Conservation (phyloP, 2,329 filamentous ascomycete species). For the Colletotrichum shisoi region DNA sequence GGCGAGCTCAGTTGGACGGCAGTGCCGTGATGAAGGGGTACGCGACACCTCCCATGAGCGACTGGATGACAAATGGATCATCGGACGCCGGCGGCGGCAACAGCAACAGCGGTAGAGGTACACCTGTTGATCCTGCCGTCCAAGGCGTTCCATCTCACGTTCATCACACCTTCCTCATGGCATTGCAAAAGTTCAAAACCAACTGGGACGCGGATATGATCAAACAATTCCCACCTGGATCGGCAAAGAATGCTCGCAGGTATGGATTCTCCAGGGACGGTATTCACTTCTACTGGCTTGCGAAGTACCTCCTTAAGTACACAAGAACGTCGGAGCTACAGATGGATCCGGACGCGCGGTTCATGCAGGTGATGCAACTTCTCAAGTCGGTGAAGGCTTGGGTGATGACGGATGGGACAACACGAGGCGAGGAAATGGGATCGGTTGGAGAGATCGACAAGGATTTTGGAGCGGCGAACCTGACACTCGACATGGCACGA, state of each 20-base stretch:
- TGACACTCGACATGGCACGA: slow-evolving; percentile 75
- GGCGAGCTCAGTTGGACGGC: slow-evolving; percentile 54
- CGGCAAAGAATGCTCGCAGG: slow-evolving; percentile 61
- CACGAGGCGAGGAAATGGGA: slow-evolving; percentile 71
- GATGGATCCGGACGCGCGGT: slow-evolving; percentile 65
- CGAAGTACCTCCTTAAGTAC: slow-evolving; percentile 69
- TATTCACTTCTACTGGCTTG: slow-evolving; percentile 77
- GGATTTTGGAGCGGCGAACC: slow-evolving; percentile 68
- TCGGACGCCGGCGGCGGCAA: slow-evolving; percentile 50
- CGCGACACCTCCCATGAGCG: slow-evolving; percentile 66
- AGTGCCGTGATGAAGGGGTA: slow-evolving; percentile 51
- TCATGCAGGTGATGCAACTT: slow-evolving; percentile 66
- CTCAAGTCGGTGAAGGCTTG: slow-evolving; percentile 68
- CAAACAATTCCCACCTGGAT: slow-evolving; percentile 67
- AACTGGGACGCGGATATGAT: slow-evolving; percentile 76
- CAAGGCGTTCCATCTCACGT: slow-evolving; percentile 55
- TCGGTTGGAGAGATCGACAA: slow-evolving; percentile 74
- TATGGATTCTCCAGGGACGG: slow-evolving; percentile 76
- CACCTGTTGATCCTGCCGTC: slow-evolving; percentile 53
- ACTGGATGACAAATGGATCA: slow-evolving; percentile 61
- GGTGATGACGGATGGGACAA: slow-evolving; percentile 69
- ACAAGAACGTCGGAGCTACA: slow-evolving; percentile 62
- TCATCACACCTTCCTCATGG: slow-evolving; percentile 60
- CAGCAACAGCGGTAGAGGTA: slow-evolving; percentile 56
- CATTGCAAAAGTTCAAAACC: slow-evolving; percentile 75